Base-by-base conservation (phyloP, 768 basidiomycete genomes). In the Lentinula sp. region DNA sequence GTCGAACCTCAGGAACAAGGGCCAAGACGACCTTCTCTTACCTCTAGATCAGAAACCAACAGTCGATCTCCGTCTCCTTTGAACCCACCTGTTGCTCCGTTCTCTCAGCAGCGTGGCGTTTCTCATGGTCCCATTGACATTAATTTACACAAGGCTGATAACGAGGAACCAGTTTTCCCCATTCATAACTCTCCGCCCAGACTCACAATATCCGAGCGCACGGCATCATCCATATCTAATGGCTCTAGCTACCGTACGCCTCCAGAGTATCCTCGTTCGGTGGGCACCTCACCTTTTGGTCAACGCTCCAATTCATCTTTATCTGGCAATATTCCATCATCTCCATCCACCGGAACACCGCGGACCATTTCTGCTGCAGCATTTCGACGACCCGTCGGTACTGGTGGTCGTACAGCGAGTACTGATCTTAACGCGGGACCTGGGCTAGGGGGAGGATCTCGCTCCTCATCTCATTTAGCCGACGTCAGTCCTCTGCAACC, bases 31-130 rank as follows among this genome's bases (percentile, higher is more conserved):
- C 48, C 39, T 31, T 49, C 56, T n/a, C 46, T 45, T n/a, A 18
- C 28, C 6, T 49, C 42, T 48, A 46, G n/a, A 18, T 18, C 16
- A 18, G 32, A 42, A 9, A 52, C 1, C 37, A 48, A 42, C 5
- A 21, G 28, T 58, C 61, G 65, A n/a, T 64, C 67, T 39, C 64
- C 64, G 1, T 64, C 65, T 13, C 67, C 65, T n/a, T 51, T 62
- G 10, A 57, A 64, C 57, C 79, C 78, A 23, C 78, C 80, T 34
- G 68, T 67, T 40, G 75, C 75, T 23, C 75, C 77, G 0, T 81
- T 75, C 64, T 70, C 75, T n/a, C 68, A 70, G 45, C 67, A 70
- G 46, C 78, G 28, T 8, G 50, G 50, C n/a, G 16, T 18, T 23
- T 60, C 59, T 52, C 59, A 34, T 6, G 31, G 48, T 40, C 35